Base-by-base conservation (phyloP, 2,329 filamentous ascomycete species). In the Cladosporium sp. region DNA sequence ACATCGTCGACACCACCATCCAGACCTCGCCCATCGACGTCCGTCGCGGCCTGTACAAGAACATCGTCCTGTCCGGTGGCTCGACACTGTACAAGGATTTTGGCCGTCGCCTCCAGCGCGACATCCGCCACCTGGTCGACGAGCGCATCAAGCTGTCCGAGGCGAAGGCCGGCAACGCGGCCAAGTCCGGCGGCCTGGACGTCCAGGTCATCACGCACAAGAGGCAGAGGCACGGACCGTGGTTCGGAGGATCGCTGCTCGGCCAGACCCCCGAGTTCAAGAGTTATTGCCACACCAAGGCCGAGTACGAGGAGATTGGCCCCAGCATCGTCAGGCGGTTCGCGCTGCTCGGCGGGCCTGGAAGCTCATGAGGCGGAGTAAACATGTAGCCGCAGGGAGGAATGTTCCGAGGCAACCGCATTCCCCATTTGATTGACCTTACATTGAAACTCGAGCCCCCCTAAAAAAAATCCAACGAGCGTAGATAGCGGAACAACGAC, bases 31-130 rank as follows among this genome's bases (percentile, higher is more conserved):
- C 93, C 40, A 98, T 98, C 64, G 93, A 98, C 68, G 95, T 98
- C 43, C 87, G 93, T 66, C 84, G 93, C 74, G 93, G 93, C 40
- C 80, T 98, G 35, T 98, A 98, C 82, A 98, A 98, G 83, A 98
- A 98, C 75, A 98, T 98, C 74, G 93, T 98, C 34, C 79, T 98
- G 35, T 97, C 92, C 3, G 93, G 93, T 68, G 93, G 93, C 64
- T 96, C 91, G 62, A 98, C 93, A 18, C 77, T 98, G 57, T 98
- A 97, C 82, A 96, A 97, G 74, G 91, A 98, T 73, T 98, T 98
- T 72, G 93, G 93, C 22, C 84, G 93, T 61, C 84, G 93, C 68
- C 79, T 98, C 77, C 95, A 98, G 75, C 85, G 93, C 68, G 95
- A 98, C 68, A 98, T 98, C 68, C 89, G 93, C 73, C 89, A 96